Conservation (phyloP, 257 asterid genomes). For the Orobanche coerulescens region DNA sequence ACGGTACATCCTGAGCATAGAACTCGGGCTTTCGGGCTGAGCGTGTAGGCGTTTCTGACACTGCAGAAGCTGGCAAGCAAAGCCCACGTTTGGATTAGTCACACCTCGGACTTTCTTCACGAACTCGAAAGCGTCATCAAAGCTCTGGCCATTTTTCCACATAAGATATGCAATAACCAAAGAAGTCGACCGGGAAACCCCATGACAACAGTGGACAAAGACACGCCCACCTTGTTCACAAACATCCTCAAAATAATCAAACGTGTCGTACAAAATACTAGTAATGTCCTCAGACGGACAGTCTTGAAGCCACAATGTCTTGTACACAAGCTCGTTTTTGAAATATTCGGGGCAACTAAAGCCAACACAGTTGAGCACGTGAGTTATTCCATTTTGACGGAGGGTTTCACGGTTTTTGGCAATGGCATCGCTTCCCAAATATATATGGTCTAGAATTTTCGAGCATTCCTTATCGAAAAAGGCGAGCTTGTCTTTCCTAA, state of each 20-base stretch:
- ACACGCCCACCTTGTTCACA: constrained; percentile 81
- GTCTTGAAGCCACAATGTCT: constrained; percentile 93
- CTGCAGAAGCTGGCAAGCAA: constrained; percentile 66
- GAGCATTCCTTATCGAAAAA: constrained; percentile 90
- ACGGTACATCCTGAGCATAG: constrained; percentile 63
- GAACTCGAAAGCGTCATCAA: constrained; percentile 79
- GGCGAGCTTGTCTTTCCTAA: constrained; percentile 66
- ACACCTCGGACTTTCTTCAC: constrained; percentile 86
- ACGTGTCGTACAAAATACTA: constrained; percentile 77
- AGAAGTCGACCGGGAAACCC: constrained; percentile 89
- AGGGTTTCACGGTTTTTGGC: constrained; percentile 77
- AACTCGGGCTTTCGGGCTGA: constrained; percentile 75
- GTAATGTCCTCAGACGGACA: constrained; percentile 90
- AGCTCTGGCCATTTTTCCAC: constrained; percentile 81
- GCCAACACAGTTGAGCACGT: constrained; percentile 93
- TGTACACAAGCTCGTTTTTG: constrained; percentile 69
- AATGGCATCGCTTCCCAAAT: constrained; percentile 69
- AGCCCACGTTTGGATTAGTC: constrained; percentile 86
- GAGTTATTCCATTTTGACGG: constrained; percentile 65
- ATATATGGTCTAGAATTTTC: constrained; percentile 62
- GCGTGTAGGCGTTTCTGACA: constrained; percentile 86
- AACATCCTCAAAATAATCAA: constrained; percentile 90
- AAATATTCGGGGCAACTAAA: constrained; percentile 74
- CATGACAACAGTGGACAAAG: constrained; percentile 86
- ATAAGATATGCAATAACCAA: constrained; percentile 91